phyloP scores from a whole-genome alignment of 2,329 filamentous ascomycete species.

The Lasiodiplodia sp. region DNA sequence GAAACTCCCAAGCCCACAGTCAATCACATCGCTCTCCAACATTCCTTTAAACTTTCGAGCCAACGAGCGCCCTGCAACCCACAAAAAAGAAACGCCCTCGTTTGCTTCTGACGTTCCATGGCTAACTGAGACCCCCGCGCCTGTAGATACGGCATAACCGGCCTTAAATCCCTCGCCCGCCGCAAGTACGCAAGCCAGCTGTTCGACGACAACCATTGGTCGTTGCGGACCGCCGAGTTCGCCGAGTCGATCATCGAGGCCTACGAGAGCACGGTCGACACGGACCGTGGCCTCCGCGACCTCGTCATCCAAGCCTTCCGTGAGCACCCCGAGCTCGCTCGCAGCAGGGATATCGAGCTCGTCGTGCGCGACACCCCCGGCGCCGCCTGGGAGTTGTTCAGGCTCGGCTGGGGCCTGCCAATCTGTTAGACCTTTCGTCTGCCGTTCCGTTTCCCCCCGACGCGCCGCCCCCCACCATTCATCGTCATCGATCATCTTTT shows the following conservation, averaged over 20 bases:
- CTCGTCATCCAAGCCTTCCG: slow-evolving; percentile 57
- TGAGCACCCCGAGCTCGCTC: slow-evolving; percentile 53
- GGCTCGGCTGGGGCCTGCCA: slow-evolving; percentile 56
- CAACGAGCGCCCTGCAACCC: slow-evolving; percentile 14
- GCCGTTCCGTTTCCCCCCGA: neutral
- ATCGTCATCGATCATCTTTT: no score
- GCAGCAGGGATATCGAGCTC: slow-evolving; percentile 54
- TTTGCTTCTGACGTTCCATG: slow-evolving; percentile 10
- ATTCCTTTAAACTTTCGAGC: neutral
- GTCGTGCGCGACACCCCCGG: slow-evolving; percentile 54
- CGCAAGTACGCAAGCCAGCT: slow-evolving; percentile 56
- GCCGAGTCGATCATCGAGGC: slow-evolving; percentile 58
- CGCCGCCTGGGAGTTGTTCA: slow-evolving; percentile 58
- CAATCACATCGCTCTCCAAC: slow-evolving; percentile 9
- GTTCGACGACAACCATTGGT: slow-evolving; percentile 48
- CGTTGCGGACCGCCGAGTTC: slow-evolving; percentile 49
- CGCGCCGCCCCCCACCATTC: no score
- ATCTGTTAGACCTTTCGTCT: slow-evolving; percentile 35
- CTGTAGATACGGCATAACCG: slow-evolving; percentile 55
- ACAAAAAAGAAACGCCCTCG: slow-evolving; percentile 1
- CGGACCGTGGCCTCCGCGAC: slow-evolving; percentile 57
- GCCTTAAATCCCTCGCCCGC: slow-evolving; percentile 55
- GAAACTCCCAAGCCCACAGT: slow-evolving; percentile 13
- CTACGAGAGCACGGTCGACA: slow-evolving; percentile 58
- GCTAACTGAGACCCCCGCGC: slow-evolving; percentile 11